Evolutionary conservation across 192 early-diverging fungal genomes (phyloP).

Genomic region (Martensiomyces pterosporus): DNA sequence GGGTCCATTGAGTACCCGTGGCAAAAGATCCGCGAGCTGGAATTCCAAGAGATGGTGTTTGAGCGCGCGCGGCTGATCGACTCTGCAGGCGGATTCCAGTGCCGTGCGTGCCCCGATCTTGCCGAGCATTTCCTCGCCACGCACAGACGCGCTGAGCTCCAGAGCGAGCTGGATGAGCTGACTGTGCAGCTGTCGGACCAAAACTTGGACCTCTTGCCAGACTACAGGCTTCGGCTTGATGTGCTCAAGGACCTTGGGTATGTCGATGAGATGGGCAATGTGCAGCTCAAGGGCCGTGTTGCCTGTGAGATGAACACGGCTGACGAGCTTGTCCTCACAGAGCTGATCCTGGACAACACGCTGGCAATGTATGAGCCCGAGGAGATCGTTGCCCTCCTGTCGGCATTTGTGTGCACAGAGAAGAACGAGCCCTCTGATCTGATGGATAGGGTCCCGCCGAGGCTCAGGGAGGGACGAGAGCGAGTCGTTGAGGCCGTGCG

Average conservation of each 20-base stretch:
- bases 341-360: conserved; percentile 91
- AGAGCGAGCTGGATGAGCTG: conserved; percentile 69
- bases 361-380: conserved; percentile 83
- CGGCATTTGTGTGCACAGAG: conserved; percentile 94
- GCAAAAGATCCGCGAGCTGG: conserved; percentile 79
- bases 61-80: conserved; percentile 57
- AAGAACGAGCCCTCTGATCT: conserved; percentile 55
- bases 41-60: conserved; percentile 72
- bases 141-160: conserved; percentile 59
- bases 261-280: conserved; percentile 78
- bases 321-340: conserved; percentile 90
- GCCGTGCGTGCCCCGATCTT: conserved; percentile 38
- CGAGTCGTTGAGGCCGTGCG: conserved; percentile 65
- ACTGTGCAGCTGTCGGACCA: conserved; percentile 79
- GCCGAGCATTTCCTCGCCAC: conserved; percentile 51
- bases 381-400: conserved; percentile 90
- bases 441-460: conserved; percentile 27
- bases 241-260: conserved; percentile 80
- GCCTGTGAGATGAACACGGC: conserved; percentile 98
- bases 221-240: conserved; percentile 83
- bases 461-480: conserved; percentile 48
- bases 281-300: conserved; percentile 92
- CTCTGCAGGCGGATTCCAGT: conserved; percentile 27
- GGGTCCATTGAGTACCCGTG: conserved; percentile 69
- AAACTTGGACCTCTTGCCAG: conserved; percentile 89